Base-by-base conservation (phyloP, 441 rosid species). In the Corymbia citriodora region DNA sequence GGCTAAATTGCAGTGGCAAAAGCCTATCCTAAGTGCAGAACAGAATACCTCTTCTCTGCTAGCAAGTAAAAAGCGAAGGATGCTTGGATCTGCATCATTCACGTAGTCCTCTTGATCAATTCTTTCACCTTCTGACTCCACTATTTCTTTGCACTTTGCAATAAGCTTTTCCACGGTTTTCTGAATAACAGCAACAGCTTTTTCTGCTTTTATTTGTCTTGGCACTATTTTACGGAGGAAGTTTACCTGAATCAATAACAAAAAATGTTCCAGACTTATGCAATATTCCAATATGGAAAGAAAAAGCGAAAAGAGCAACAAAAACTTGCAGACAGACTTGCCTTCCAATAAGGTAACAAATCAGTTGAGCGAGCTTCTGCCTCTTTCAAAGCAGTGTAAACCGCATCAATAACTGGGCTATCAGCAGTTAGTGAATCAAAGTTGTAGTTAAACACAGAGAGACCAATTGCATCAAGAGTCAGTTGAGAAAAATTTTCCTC, bases 341-440 rank as follows among this genome's bases (percentile, higher is more conserved):
- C 99, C 98, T 97, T 97, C 99, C 99, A 97, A 90, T 97, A 97
- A 2, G 99, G 99, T 89, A 97, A 89, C 90, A 97, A 90, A 94
- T 98, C 99, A 25, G 99, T 98, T 83, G 99, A 94, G 48, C 99
- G 97, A 92, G 95, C 95, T 94, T 96, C 99, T 13, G 99, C 99
- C 92, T 97, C 99, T 94, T 96, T 97, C 59, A 97, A 92, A 87
- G 99, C 96, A 92, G 97, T 96, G 90, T 97, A 97, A 90, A 97
- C 98, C 33, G 99, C 97, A 91, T 95, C 99, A 31, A 97, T 97
- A 15, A 97, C 97, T 9, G 99, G 99, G 90, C 98, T 97, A 92
- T 97, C 96, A 9, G 97, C 55, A 70, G 95, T 93, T n/a, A 97
- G 93, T 0, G 99, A 95, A 93, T 97, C 98, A 55, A 97, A 97